phyloP scores from a whole-genome alignment of 345 rosid genomes.

The Gossypium turneri region DNA sequence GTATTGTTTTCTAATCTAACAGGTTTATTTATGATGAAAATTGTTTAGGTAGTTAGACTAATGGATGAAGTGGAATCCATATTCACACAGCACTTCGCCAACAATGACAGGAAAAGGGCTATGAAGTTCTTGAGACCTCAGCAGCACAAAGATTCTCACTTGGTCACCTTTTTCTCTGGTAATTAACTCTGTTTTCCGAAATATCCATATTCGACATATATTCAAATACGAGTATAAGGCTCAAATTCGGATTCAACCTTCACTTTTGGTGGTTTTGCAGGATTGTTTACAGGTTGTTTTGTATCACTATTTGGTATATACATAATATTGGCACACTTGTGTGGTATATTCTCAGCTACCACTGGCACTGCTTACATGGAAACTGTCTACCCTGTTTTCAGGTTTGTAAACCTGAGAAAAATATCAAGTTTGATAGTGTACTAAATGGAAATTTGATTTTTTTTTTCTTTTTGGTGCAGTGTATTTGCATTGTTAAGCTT shows the following conservation, averaged over 20 bases:
- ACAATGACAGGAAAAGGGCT: constrained; percentile 88
- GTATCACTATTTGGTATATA: constrained; percentile 74
- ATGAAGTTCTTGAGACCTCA: constrained; percentile 94
- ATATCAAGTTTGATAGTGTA: too few species aligned
- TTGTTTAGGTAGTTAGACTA: constrained; percentile 59
- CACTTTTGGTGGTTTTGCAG: constrained; percentile 36
- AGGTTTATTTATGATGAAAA: not conserved
- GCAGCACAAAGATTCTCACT: constrained; percentile 85
- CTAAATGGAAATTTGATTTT: not conserved
- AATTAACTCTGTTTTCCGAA: constrained; percentile 15
- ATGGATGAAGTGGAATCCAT: constrained; percentile 99
- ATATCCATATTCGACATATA: not conserved
- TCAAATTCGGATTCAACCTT: too few species aligned
- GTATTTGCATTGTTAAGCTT: constrained; percentile 79
- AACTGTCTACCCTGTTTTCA: constrained; percentile 89
- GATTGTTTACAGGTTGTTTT: constrained; percentile 84
- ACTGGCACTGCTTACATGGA: constrained; percentile 56
- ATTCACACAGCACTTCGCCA: constrained; percentile 94
- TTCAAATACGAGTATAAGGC: not conserved
- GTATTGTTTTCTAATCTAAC: not conserved
- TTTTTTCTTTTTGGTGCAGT: constrained; percentile 35
- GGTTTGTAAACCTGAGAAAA: constrained; percentile 33
- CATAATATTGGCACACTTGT: constrained; percentile 70
- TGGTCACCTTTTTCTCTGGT: constrained; percentile 97
- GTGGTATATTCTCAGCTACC: constrained; percentile 59